These are phyloP conservation scores for Torulaspora indica DNA, from an alignment of 805 yeast genomes.

Conservation along the genomic window DNA sequence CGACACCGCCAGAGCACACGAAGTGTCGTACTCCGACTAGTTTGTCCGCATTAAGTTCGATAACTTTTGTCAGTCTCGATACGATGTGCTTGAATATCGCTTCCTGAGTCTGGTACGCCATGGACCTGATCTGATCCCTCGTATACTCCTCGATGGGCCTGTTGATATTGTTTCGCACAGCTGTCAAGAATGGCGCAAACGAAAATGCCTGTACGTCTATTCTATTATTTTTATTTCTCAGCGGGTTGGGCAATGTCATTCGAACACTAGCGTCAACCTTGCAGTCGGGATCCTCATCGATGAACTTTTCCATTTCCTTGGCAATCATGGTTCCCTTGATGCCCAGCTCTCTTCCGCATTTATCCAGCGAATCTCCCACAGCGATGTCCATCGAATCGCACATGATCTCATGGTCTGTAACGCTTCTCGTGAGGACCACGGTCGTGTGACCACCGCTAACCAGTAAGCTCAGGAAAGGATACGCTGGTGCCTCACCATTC, in stretches of 20 bases:
- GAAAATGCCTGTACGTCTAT: conserved; percentile 53
- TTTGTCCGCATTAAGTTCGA: conserved; percentile 40
- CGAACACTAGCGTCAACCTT: conserved; percentile 3
- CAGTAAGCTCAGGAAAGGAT: conserved; percentile 70
- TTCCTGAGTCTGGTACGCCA: conserved; percentile 59
- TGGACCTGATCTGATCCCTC: conserved; percentile 36
- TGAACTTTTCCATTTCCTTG: conserved; percentile 64
- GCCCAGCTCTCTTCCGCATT: conserved; percentile 84
- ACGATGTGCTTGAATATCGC: conserved; percentile 68
- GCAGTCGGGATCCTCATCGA: conserved; percentile 21
- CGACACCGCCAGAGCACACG: conserved; percentile 94
- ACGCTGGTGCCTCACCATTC: conserved; percentile 44
- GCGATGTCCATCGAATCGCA: conserved; percentile 83
- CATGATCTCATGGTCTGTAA: conserved; percentile 65
- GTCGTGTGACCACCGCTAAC: conserved; percentile 95
- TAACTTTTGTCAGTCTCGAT: conserved; percentile 50
- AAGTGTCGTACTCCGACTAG: conserved; percentile 45
- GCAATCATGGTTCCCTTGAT: conserved; percentile 81
- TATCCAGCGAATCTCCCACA: conserved; percentile 88
- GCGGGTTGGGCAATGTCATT: conserved; percentile 46
- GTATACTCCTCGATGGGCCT: conserved; percentile 19
- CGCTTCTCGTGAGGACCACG: conserved; percentile 60
- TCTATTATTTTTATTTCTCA: conserved; percentile 46
- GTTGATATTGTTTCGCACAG: conserved; percentile 40
- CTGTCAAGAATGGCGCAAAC: conserved; percentile 70